Conservation (phyloP, 352 stramenopile species). For the Phytopythium kandeliae region DNA sequence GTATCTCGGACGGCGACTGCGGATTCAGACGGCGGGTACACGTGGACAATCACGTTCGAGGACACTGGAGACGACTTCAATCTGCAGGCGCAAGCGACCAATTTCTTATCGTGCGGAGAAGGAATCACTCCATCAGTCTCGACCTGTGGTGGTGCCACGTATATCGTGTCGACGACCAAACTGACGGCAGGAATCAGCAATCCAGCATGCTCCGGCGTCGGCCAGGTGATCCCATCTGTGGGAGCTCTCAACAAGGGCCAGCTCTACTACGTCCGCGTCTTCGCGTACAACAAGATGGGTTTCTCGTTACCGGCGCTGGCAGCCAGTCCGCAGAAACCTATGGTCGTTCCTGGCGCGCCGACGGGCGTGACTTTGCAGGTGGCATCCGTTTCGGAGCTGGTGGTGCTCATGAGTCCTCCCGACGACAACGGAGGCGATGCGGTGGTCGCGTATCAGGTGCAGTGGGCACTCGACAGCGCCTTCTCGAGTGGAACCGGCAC, state of each 20-base stretch:
- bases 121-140: conserved; percentile 6
- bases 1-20: conserved; percentile 56
- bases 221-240: conserved; percentile 62
- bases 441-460: conserved; percentile 89
- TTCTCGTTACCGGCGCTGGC: conserved; percentile 73
- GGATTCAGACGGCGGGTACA: conserved; percentile 48
- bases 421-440: conserved; percentile 79
- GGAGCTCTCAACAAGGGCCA: conserved; percentile 83
- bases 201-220: conserved; percentile 58
- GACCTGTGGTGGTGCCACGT: conserved; percentile 22
- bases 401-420: conserved; percentile 87
- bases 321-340: conserved; percentile 58
- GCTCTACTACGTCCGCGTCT: conserved; percentile 93
- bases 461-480: conserved; percentile 80
- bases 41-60: conserved; percentile 90
- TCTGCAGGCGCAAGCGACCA: conserved; percentile 24
- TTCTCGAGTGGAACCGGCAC: conserved; percentile 47
- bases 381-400: conserved; percentile 76
- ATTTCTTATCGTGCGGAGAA: conserved; percentile 16
- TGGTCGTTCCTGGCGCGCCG: conserved; percentile 68
- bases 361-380: conserved; percentile 71
- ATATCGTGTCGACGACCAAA: conserved; percentile 46
- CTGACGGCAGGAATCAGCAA: conserved; percentile 71
- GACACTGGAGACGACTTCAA: conserved; percentile 80
- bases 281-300: conserved; percentile 93